Conservation (phyloP, 78 protist species). For the Dictyostelium citrinum region DNA sequence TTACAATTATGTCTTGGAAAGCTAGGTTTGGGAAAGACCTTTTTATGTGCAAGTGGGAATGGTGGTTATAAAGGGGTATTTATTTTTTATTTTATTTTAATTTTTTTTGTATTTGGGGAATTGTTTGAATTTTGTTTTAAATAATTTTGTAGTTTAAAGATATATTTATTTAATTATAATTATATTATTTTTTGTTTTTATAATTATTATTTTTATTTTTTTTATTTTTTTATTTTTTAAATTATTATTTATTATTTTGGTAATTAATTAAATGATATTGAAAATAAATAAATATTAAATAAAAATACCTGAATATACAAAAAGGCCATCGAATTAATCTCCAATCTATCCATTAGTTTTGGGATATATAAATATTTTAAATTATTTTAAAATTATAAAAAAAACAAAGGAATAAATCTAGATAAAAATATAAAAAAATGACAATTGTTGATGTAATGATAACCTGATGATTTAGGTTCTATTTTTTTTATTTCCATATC, state of each 20-base stretch:
- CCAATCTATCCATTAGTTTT: not conserved
- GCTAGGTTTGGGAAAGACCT: no score
- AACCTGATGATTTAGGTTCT: not conserved
- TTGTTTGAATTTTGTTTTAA: not conserved
- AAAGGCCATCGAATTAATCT: not conserved
- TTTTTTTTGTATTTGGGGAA: no score
- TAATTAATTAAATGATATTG: not conserved
- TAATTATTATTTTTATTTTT: not conserved
- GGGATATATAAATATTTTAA: not conserved
- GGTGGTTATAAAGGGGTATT: no score
- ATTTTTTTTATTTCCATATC: not conserved
- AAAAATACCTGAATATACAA: not conserved
- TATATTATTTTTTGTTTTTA: not conserved
- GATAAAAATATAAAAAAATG: not conserved
- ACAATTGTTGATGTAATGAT: not conserved
- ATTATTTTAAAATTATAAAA: not conserved
- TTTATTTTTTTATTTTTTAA: not conserved
- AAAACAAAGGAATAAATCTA: not conserved
- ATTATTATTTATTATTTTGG: no score
- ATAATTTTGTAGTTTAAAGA: not conserved
- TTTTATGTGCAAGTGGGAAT: no score
- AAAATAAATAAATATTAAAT: no score
- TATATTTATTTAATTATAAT: not conserved
- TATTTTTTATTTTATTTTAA: no score
- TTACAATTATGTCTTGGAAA: no score